Percentiles rank a stretch among this genome's conserved stretches.
Conservation (phyloP, 495 filamentous ascomycete genomes). For the Aspergillus hancockii region DNA sequence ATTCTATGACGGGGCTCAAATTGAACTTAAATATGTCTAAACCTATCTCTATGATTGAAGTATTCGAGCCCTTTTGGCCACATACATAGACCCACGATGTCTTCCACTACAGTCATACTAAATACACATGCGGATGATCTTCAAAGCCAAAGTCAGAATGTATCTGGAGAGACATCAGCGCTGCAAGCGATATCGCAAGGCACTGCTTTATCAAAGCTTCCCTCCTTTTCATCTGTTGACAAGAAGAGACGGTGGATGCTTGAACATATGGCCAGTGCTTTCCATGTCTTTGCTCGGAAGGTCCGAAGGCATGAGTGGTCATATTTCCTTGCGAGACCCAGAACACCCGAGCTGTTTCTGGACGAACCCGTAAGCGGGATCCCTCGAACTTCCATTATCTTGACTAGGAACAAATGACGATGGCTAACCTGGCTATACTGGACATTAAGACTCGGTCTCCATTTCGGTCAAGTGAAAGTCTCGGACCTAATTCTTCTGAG, state of each 20-base stretch:
- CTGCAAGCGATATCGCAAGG: no score
- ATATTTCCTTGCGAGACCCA: conserved; percentile 37
- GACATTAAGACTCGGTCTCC: conserved; percentile 18
- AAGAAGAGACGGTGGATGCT: conserved; percentile 51
- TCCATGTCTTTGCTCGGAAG: conserved; percentile 31
- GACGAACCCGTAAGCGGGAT: conserved; percentile 22
- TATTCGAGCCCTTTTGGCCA: no score
- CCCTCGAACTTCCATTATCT: not conserved
- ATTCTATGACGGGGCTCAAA: no score
- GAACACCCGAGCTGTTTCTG: conserved; percentile 24
- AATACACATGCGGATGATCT: conserved; percentile 1
- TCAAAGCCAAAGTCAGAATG: conserved; percentile 13
- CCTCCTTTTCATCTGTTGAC: no score
- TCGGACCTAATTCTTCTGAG: conserved; percentile 31
- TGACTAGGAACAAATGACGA: no score
- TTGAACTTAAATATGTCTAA: no score
- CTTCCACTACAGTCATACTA: not conserved
- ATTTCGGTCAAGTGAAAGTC: conserved; percentile 35
- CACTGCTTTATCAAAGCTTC: no score
- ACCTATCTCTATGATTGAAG: no score
- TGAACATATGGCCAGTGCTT: conserved; percentile 48
- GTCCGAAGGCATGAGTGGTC: conserved; percentile 34
- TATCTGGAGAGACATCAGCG: conserved; percentile 32
- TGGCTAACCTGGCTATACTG: not conserved
- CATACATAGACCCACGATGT: no score